Conservation (phyloP, 2,329 filamentous ascomycete genomes). For the Clonostachys chloroleuca region DNA sequence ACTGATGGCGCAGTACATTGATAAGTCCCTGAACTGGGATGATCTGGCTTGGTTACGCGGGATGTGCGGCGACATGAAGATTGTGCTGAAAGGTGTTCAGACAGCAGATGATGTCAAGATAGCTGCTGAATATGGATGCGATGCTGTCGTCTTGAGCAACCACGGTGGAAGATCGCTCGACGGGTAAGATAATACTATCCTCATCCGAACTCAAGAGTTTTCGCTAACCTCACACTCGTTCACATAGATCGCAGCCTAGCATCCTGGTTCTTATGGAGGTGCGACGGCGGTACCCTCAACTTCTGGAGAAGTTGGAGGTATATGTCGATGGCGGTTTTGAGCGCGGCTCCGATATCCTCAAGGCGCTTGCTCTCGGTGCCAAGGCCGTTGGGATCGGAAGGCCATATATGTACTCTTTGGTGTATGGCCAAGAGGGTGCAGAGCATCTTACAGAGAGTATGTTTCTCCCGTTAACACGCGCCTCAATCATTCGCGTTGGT, state of each 20-base stretch:
- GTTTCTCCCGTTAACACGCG: constrained; percentile 9
- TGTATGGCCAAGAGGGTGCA: constrained; percentile 49
- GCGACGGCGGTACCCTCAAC: constrained; percentile 40
- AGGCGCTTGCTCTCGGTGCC: constrained; percentile 46
- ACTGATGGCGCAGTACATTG: constrained; percentile 46
- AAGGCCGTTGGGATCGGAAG: constrained; percentile 49
- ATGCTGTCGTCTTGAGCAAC: constrained; percentile 53
- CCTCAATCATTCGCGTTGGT: background rate
- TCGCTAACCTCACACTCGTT: background rate
- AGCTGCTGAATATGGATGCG: constrained; percentile 41
- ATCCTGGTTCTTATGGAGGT: constrained; percentile 48
- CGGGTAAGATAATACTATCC: constrained; percentile 21
- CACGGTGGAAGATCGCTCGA: constrained; percentile 54
- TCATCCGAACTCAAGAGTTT: constrained; percentile 1
- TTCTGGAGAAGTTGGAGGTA: constrained; percentile 43
- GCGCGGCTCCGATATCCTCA: constrained; percentile 49
- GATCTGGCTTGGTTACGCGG: constrained; percentile 48
- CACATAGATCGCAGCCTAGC: constrained; percentile 28
- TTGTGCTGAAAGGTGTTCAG: constrained; percentile 55
- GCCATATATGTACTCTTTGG: constrained; percentile 45
- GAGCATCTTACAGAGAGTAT: constrained; percentile 51
- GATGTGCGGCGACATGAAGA: constrained; percentile 35
- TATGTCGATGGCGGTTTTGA: constrained; percentile 49
- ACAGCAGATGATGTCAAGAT: constrained; percentile 47
- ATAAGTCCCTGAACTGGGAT: constrained; percentile 44